Conservation (phyloP, 2,329 filamentous ascomycete species). For the Aspergillus ruber region DNA sequence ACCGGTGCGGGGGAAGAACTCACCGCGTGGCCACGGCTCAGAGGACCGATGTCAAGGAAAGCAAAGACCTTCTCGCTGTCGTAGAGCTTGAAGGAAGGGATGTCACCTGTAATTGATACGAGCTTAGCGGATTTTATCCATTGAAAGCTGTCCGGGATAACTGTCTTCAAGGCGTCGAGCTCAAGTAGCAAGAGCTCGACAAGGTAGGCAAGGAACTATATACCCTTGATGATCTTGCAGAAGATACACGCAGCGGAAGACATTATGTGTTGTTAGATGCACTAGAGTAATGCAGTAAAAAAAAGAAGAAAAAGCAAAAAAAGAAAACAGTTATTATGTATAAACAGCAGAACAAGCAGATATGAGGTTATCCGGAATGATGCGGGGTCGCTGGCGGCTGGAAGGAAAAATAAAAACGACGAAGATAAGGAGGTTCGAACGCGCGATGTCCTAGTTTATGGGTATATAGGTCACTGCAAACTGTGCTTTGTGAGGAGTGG, state of each 20-base stretch:
- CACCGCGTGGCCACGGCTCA: slow-evolving; percentile 85
- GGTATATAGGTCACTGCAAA: slow-evolving; percentile 6
- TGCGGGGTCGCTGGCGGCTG: slow-evolving; percentile 12
- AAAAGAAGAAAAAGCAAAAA: too few species aligned
- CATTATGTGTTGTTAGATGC: slow-evolving; percentile 13
- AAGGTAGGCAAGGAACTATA: slow-evolving; percentile 2
- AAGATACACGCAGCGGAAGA: slow-evolving; percentile 71
- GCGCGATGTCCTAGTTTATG: not conserved
- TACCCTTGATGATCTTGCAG: slow-evolving; percentile 96
- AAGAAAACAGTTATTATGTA: not conserved
- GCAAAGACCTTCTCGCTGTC: slow-evolving; percentile 90
- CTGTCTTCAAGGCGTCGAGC: not conserved
- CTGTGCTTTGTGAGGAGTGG: slow-evolving; percentile 50
- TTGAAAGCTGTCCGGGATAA: not conserved
- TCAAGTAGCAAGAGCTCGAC: slow-evolving; percentile 2
- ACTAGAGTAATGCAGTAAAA: too few species aligned
- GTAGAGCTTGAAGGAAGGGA: slow-evolving; percentile 92
- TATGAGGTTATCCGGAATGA: slow-evolving; percentile 1
- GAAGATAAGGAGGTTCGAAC: slow-evolving; percentile 24
- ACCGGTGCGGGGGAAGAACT: slow-evolving; percentile 26
- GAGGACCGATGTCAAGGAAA: slow-evolving; percentile 91
- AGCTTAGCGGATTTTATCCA: not conserved
- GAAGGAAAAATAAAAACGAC: slow-evolving; percentile 7
- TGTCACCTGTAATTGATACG: slow-evolving; percentile 60
- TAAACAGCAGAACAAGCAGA: not conserved